Evolutionary conservation across 345 rosid genomes (phyloP).

Genomic region (Ceriops tagal): DNA sequence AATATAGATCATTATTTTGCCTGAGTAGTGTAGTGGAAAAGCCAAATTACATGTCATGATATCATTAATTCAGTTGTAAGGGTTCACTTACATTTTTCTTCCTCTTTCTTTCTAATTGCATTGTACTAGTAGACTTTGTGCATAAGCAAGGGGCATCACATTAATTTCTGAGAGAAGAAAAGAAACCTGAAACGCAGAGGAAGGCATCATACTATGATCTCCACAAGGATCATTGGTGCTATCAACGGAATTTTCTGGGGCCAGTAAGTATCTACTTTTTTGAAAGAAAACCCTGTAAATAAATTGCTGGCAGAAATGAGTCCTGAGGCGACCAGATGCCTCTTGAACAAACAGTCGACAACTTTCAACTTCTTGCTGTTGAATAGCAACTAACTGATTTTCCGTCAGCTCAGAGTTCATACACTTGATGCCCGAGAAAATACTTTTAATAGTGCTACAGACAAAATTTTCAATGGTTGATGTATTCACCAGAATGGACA

Average conservation of each 20-base stretch:
- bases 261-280: constrained; percentile 16
- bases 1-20: too few relatives aligned
- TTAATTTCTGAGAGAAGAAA: constrained; percentile 6
- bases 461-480: constrained; percentile 44
- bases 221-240: constrained; percentile 14
- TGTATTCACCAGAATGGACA: constrained; percentile 46
- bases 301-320: constrained; percentile 37
- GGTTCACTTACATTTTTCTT: too few relatives aligned
- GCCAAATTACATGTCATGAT: too few relatives aligned
- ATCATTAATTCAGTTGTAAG: too few relatives aligned
- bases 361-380: constrained; percentile 34
- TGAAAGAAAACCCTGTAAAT: constrained; percentile 29
- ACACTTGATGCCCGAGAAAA: constrained; percentile 20
- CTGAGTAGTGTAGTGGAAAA: too few relatives aligned
- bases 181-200: constrained; percentile 47
- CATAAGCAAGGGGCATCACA: neutral
- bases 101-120: too few relatives aligned
- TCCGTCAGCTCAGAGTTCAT: constrained; percentile 15
- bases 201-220: constrained; percentile 27
- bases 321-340: constrained; percentile 34
- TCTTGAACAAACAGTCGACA: constrained; percentile 28
- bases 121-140: too few relatives aligned
- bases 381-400: constrained; percentile 12
- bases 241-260: constrained; percentile 10
- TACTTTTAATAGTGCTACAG: constrained; percentile 25